Evolutionary conservation across 768 basidiomycete species (phyloP).

Genomic region (Termitomyces sp.): DNA sequence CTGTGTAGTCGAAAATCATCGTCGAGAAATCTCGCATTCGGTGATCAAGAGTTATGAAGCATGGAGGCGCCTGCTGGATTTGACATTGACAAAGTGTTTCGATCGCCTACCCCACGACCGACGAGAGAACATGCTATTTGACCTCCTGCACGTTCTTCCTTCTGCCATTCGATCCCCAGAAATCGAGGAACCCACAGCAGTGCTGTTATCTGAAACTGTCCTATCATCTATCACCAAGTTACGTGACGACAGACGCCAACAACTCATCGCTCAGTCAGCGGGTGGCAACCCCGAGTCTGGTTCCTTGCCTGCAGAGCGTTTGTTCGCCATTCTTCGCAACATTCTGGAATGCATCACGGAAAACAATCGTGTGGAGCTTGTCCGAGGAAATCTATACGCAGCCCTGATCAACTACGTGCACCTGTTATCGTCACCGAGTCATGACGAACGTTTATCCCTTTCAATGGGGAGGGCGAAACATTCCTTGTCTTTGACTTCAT

Average conservation of each 20-base stretch:
- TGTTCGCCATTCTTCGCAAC: conserved; percentile 68
- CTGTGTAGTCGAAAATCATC: conserved; percentile 84
- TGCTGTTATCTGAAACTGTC: conserved; percentile 80
- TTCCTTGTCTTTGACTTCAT: conserved; percentile 29
- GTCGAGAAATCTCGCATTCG: conserved; percentile 73
- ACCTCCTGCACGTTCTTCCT: conserved; percentile 81
- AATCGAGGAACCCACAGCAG: conserved; percentile 65
- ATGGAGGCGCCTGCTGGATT: conserved; percentile 83
- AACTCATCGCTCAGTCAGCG: conserved; percentile 61
- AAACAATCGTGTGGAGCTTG: conserved; percentile 74
- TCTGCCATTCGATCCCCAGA: conserved; percentile 58
- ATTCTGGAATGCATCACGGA: conserved; percentile 73
- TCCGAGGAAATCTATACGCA: conserved; percentile 94
- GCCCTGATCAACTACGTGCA: conserved; percentile 86
- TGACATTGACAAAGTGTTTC: conserved; percentile 84
- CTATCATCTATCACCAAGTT: conserved; percentile 83
- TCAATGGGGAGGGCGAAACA: conserved; percentile 6
- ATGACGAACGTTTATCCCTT: conserved; percentile 2
- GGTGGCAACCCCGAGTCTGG: conserved; percentile 60
- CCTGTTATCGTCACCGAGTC: conserved; percentile 44
- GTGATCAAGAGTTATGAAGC: conserved; percentile 68
- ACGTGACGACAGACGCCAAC: conserved; percentile 75
- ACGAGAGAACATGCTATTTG: conserved; percentile 86
- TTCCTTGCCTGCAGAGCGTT: conserved; percentile 73
- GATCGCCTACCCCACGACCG: conserved; percentile 74